Conservation (phyloP, 257 asterid species). For the Pogostemon cablin region DNA sequence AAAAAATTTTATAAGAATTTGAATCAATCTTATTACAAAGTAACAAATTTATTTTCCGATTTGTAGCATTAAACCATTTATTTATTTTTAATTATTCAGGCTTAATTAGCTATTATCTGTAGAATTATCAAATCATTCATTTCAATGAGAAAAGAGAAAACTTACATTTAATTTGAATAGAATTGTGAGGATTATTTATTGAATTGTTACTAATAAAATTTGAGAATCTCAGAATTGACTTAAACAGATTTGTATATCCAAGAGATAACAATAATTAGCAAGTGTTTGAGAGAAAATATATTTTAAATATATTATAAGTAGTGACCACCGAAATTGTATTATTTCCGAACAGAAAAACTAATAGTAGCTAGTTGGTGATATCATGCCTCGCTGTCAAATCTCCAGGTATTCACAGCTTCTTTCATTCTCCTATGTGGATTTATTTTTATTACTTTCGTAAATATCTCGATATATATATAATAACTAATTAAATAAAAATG, state of each 20-base stretch:
- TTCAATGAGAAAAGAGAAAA: not conserved
- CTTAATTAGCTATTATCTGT: too few species aligned
- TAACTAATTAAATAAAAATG: too few species aligned
- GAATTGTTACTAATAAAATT: not conserved
- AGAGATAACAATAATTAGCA: constrained; percentile 13
- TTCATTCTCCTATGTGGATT: not conserved
- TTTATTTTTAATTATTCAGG: too few species aligned
- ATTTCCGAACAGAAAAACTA: constrained; percentile 2
- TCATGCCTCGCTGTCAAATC: constrained; percentile 36
- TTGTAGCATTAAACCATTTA: not conserved
- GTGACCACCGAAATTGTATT: constrained; percentile 39
- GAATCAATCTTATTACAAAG: not conserved
- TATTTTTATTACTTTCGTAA: too few species aligned
- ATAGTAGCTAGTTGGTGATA: constrained; percentile 33
- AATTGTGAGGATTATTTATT: not conserved
- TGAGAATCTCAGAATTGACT: constrained; percentile 15
- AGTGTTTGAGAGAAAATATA: not conserved
- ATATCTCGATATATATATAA: too few species aligned
- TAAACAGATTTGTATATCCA: not conserved
- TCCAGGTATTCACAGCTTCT: constrained; percentile 1
- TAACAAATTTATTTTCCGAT: constrained; percentile 11
- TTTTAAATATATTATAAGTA: not conserved
- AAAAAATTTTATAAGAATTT: constrained; percentile 1
- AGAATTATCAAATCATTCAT: too few species aligned
- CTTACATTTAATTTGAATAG: not conserved